Base-by-base conservation (phyloP, 176 grass and related monocot species). In the Chloris gayana region DNA sequence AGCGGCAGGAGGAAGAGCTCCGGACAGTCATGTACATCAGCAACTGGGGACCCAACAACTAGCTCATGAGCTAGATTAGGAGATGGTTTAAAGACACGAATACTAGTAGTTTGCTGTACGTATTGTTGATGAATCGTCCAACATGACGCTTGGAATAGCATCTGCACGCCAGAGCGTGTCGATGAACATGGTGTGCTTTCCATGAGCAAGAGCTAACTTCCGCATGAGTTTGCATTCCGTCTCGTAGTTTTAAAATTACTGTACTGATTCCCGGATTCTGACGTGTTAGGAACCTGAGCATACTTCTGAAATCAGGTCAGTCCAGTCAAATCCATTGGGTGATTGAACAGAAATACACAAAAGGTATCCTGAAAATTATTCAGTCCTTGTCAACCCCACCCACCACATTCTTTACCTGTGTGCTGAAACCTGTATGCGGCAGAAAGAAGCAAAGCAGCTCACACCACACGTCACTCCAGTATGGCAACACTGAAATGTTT, bases 11-110 rank as follows among this genome's bases (percentile, higher is more conserved):
- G 85, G 91, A 91, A 81, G 64, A 83, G 69, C 80, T 97, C 51
- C 83, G 88, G 37, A 91, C 86, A 0, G 83, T 89, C 31, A 89
- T 91, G 83, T 87, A 89, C 86, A 39, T 88, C 54, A 86, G 80
- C 49, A 84, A 75, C 84, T 97, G 93, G 88, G 85, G 88, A 15
- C 90, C 90, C 51, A 97, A 92, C 61, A 84, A 80, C 45, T 80
- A 69, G 14, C 59, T 51, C 2, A 14, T 19, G 3, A 45, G 7
- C 42, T 45, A 45, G 42, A 45, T 45, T 45, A 13, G 46, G 14
- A n/a, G n/a, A n/a, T n/a, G n/a, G n/a, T n/a, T n/a, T n/a, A n/a
- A n/a, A n/a, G n/a, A n/a, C n/a, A n/a, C n/a, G n/a, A n/a, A n/a
- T n/a, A n/a, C n/a, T n/a, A n/a, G n/a, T n/a, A n/a, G n/a, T n/a